Base-by-base conservation (phyloP, 352 stramenopile species). In the Phytophthora sojae region DNA sequence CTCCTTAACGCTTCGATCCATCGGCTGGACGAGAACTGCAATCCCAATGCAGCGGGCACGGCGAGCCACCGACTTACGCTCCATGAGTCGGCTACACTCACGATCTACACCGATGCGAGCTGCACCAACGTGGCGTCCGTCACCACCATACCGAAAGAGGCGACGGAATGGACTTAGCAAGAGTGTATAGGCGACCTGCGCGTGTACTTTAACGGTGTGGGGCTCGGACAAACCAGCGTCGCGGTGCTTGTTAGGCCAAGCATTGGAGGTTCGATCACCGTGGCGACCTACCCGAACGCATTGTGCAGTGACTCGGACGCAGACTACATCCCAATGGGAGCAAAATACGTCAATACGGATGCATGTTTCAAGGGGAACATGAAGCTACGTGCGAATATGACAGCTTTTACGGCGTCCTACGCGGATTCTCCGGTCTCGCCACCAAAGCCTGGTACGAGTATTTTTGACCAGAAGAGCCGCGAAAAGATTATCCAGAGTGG, bases 51-150 rank as follows among this genome's bases (percentile, higher is more conserved):
- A 58, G 52, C 23, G n/a, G 39, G 64, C 0, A 72, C 39, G 1
- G n/a, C 37, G 19, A 62, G 64, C 21, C 49, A 66, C 57, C 3
- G 23, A 7, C 64, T 72, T 21, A 72, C 64, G 7, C 39, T 72
- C 3, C 15, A 6, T 2, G 49, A 50, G 15, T 71, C 57, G 14
- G 26, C 29, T 6, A 67, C 23, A 21, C 37, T 62, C 8, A 67
- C 57, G 21, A 71, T 21, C 23, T 71, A 71, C 15, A 57, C 15
- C 6, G 57, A 71, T 7, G 50, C 47, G n/a, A 29, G 26, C 12
- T 44, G 35, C 35, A 44, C 35, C 35, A 17, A 44, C 35, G 35
- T 44, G 9, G 35, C 35, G 35, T 44, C 35, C 35, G 2, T n/a
- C 35, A 44, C 35, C 15, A 44, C 35, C 35, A 44, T 44, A 12